These are phyloP conservation scores for Pseudocercospora musae DNA, from an alignment of 2,329 filamentous ascomycete genomes.

Conservation along the genomic window DNA sequence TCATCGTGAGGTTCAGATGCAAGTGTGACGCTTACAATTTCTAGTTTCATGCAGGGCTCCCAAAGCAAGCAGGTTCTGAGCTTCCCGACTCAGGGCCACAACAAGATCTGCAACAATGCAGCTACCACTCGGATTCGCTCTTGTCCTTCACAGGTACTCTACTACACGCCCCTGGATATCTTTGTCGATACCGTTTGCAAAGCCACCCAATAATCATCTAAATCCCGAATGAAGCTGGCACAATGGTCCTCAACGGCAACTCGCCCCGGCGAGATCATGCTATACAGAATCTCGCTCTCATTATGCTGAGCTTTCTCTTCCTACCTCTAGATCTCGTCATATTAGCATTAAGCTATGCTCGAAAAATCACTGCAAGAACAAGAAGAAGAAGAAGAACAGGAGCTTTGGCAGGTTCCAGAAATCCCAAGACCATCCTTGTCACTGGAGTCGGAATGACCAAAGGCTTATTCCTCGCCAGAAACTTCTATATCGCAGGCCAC, in stretches of 20 bases:
- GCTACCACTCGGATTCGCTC: background rate
- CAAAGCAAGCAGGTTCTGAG: background rate
- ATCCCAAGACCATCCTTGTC: conserved; percentile 60
- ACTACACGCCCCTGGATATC: background rate
- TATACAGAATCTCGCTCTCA: conserved; percentile 48
- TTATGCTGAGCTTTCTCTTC: conserved; percentile 43
- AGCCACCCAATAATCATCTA: no score
- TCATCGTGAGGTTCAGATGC: conserved; percentile 13
- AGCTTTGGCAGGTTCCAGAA: conserved; percentile 2
- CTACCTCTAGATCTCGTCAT: conserved; percentile 52
- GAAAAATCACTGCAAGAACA: background rate
- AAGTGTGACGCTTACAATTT: conserved; percentile 6
- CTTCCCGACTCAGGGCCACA: background rate
- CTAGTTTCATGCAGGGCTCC: background rate
- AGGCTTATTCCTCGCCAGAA: conserved; percentile 63
- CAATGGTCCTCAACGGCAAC: conserved; percentile 35
- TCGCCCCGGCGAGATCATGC: conserved; percentile 41
- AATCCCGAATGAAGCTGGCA: background rate
- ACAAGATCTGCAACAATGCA: background rate
- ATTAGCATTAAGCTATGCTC: conserved; percentile 37
- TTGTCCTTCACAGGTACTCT: background rate
- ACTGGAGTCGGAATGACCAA: conserved; percentile 72
- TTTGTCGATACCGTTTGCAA: background rate
- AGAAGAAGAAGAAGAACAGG: background rate
- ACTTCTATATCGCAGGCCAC: conserved; percentile 62